Percentiles rank a stretch among this genome's conserved stretches.
These are phyloP conservation scores for Petunia hybrid DNA, from an alignment of 305 asterid genomes.

Conservation along the genomic window DNA sequence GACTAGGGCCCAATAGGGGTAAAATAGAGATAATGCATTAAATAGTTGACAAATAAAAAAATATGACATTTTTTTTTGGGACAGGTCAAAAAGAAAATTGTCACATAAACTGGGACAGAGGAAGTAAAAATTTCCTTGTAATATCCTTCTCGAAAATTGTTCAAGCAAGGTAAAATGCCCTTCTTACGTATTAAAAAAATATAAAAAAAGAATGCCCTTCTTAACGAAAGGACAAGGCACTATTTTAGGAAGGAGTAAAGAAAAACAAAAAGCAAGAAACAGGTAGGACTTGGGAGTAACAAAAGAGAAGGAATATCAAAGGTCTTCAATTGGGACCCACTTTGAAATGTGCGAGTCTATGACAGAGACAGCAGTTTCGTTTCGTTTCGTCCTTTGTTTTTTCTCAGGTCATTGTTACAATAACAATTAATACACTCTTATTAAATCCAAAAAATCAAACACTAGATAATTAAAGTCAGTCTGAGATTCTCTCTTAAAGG, in stretches of 20 bases:
- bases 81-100: too few species aligned
- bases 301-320: conserved; percentile 24
- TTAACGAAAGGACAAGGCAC: neutral
- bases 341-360: conserved; percentile 52
- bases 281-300: neutral
- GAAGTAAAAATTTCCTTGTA: too few species aligned
- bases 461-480: too few species aligned
- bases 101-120: too few species aligned
- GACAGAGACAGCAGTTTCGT: conserved; percentile 69
- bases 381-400: conserved; percentile 37
- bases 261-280: neutral
- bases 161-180: neutral
- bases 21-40: too few species aligned
- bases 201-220: neutral
- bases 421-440: neutral
- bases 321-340: conserved; percentile 58
- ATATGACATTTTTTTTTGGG: too few species aligned
- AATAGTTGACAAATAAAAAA: too few species aligned
- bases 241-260: neutral
- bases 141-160: neutral
- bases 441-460: too few species aligned
- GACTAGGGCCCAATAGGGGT: too few species aligned
- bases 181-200: too few species aligned
- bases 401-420: neutral
- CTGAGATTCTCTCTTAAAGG: too few species aligned